Conservation (phyloP, 169 alveolate species). For the Plasmodium cynomolgi region DNA sequence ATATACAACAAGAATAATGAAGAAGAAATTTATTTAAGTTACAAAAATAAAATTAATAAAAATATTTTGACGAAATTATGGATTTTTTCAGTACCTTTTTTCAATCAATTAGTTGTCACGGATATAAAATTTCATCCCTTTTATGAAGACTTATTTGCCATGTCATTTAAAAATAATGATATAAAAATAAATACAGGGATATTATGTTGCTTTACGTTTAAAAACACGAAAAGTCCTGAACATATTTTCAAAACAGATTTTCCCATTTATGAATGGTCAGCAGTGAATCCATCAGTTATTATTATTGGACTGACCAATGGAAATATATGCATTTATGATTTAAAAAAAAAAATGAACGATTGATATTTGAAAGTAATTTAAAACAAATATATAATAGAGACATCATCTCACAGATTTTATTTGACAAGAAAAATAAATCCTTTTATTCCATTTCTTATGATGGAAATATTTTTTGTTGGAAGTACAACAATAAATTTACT, state of each 20-base stretch:
- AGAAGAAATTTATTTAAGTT: slow-evolving; percentile 66
- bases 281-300: slow-evolving; percentile 29
- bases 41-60: slow-evolving; percentile 60
- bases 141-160: slow-evolving; percentile 76
- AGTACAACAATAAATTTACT: slow-evolving; percentile 69
- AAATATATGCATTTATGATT: slow-evolving; percentile 69
- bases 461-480: slow-evolving; percentile 64
- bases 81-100: slow-evolving; percentile 30
- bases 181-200: slow-evolving; percentile 67
- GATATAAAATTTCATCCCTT: slow-evolving; percentile 73
- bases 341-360: slow-evolving; percentile 53
- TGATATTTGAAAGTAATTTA: slow-evolving; percentile 68
- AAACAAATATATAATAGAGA: slow-evolving; percentile 68
- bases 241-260: slow-evolving; percentile 48
- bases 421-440: slow-evolving; percentile 29
- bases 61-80: slow-evolving; percentile 69
- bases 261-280: slow-evolving; percentile 70
- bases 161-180: slow-evolving; percentile 66
- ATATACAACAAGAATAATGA: slow-evolving; percentile 75
- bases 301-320: slow-evolving; percentile 73
- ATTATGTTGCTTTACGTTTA: slow-evolving; percentile 69
- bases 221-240: slow-evolving; percentile 74
- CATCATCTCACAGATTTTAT: slow-evolving; percentile 59
- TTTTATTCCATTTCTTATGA: slow-evolving; percentile 73
- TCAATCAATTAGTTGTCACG: slow-evolving; percentile 49